phyloP scores from a whole-genome alignment of 495 filamentous ascomycete species.

The Penicillium maclennaniae region DNA sequence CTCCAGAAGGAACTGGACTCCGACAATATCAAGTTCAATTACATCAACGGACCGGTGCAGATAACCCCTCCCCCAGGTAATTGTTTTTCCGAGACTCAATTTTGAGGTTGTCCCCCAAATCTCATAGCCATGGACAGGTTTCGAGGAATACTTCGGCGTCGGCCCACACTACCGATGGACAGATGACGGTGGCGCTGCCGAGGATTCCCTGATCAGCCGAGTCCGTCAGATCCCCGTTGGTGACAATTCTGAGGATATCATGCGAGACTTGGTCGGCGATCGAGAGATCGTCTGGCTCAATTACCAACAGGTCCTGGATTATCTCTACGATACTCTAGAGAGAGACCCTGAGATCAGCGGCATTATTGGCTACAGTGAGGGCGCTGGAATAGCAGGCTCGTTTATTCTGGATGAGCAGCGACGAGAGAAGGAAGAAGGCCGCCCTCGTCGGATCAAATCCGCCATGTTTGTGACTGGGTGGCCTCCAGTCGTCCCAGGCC shows the following conservation, averaged over 20 bases:
- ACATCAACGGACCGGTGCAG: slow-evolving; percentile 42
- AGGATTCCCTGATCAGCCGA: slow-evolving; percentile 44
- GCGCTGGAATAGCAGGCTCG: slow-evolving; percentile 54
- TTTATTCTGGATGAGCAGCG: slow-evolving; percentile 46
- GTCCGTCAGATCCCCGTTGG: slow-evolving; percentile 48
- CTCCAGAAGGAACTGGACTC: slow-evolving; percentile 42
- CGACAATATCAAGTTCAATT: slow-evolving; percentile 43
- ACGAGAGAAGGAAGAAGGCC: slow-evolving; percentile 32
- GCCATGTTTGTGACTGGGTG: slow-evolving; percentile 55
- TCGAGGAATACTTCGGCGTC: slow-evolving; percentile 51
- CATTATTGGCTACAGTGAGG: slow-evolving; percentile 59
- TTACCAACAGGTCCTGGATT: slow-evolving; percentile 21
- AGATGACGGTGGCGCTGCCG: slow-evolving; percentile 39
- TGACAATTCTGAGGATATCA: slow-evolving; percentile 46
- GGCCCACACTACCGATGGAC: slow-evolving; percentile 50
- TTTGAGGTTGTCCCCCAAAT: background rate
- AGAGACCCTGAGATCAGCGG: slow-evolving; percentile 35
- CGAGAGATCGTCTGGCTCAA: slow-evolving; percentile 22
- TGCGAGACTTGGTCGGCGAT: slow-evolving; percentile 35
- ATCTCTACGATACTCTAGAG: slow-evolving; percentile 25
- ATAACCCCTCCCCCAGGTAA: slow-evolving; percentile 39
- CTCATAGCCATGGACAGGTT: slow-evolving; percentile 22
- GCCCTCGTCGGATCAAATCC: slow-evolving; percentile 47
- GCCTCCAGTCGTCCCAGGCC: slow-evolving; percentile 47
- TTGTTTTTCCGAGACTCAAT: background rate